phyloP scores from a whole-genome alignment of 2,329 filamentous ascomycete genomes.

The Balansia obtecta region DNA sequence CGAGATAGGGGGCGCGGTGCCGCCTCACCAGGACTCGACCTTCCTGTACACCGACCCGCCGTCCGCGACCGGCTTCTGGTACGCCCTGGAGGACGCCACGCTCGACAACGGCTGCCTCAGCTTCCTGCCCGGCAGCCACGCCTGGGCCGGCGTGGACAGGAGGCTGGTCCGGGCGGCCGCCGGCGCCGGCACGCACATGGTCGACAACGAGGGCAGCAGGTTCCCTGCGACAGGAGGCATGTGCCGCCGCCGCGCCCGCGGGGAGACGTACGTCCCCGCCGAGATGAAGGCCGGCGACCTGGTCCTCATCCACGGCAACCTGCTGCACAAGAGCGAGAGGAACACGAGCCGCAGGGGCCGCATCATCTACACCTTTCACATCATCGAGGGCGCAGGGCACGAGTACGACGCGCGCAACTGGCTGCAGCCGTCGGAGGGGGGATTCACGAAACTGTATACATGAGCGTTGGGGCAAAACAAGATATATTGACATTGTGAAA shows the following conservation, averaged over 20 bases:
- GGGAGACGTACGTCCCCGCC: constrained; percentile 54
- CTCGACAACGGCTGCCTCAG: constrained; percentile 77
- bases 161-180: constrained; percentile 58
- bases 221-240: constrained; percentile 47
- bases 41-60: constrained; percentile 87
- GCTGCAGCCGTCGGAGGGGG: constrained; percentile 72
- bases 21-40: constrained; percentile 81
- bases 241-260: constrained; percentile 55
- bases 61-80: constrained; percentile 91
- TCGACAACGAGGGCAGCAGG: constrained; percentile 50
- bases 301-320: constrained; percentile 89
- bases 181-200: constrained; percentile 55
- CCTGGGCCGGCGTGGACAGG: constrained; percentile 54
- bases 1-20: constrained; percentile 85
- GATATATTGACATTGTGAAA: no score
- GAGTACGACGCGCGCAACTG: constrained; percentile 80
- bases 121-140: constrained; percentile 75
- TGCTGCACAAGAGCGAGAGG: constrained; percentile 91
- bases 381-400: constrained; percentile 62
- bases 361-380: constrained; percentile 95
- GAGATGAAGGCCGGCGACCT: constrained; percentile 86
- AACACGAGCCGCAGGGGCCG: constrained; percentile 77
- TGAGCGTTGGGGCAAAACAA: constrained; percentile 12
- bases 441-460: constrained; percentile 58
- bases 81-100: constrained; percentile 87